These are phyloP conservation scores for Citrullus mucosospermus DNA, from an alignment of 306 rosid species.

Conservation along the genomic window DNA sequence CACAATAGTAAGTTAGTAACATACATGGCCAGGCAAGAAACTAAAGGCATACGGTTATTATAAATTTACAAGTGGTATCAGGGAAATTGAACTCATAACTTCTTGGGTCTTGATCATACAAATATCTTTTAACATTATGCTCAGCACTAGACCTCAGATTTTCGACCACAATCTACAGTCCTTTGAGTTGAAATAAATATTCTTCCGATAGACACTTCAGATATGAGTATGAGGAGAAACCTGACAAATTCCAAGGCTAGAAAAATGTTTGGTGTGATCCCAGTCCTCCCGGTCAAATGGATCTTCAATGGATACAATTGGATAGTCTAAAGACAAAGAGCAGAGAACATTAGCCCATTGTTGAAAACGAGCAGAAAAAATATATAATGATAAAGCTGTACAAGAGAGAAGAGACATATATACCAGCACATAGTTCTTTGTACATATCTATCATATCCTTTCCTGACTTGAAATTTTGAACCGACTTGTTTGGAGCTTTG, in stretches of 20 bases:
- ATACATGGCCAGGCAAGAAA: neutral
- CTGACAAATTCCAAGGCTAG: constrained; percentile 67
- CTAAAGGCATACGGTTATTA: neutral
- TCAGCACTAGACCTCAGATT: neutral
- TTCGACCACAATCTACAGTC: neutral
- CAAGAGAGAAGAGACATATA: constrained; percentile 10
- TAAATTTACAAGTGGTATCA: neutral
- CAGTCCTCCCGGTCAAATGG: constrained; percentile 97
- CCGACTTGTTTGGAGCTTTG: constrained; percentile 60
- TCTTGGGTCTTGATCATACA: neutral
- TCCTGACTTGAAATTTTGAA: constrained; percentile 76
- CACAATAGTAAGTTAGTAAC: neutral
- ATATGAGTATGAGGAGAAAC: constrained; percentile 22
- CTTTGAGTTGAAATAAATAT: neutral
- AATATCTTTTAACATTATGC: neutral
- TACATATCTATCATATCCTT: constrained; percentile 77
- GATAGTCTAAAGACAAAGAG: constrained; percentile 43
- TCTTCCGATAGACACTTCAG: neutral
- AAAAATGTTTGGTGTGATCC: constrained; percentile 66
- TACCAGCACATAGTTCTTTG: constrained; percentile 71
- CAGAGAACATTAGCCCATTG: constrained; percentile 6
- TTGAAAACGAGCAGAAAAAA: neutral
- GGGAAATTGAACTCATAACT: neutral
- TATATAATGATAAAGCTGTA: neutral
- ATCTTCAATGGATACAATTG: constrained; percentile 80